Percentiles rank a stretch among this genome's conserved stretches.
Conservation (phyloP, 306 rosid species). For the Hippophae gyantsensis region DNA sequence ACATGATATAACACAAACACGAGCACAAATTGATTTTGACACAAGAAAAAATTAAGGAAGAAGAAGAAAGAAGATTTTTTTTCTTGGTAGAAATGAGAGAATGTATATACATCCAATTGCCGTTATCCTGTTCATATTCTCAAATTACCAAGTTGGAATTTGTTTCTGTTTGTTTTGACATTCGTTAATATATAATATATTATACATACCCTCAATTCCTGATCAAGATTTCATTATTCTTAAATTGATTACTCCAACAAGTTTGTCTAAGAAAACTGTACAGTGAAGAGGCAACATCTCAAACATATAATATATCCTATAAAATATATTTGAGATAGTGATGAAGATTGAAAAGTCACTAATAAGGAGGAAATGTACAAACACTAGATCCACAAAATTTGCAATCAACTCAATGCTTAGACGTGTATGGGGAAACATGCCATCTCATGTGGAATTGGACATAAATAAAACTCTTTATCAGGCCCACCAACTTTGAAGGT, state of each 20-base stretch:
- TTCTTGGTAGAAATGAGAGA: constrained; percentile 27
- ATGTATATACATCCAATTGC: constrained; percentile 5
- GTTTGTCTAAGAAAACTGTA: constrained; percentile 29
- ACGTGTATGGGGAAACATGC: constrained; percentile 40
- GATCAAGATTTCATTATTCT: neutral
- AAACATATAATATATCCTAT: constrained; percentile 29
- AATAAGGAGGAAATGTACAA: neutral
- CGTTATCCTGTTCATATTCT: constrained; percentile 2
- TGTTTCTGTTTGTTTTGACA: too few relatives aligned
- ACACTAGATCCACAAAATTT: constrained; percentile 43
- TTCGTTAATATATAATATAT: too few relatives aligned
- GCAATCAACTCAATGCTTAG: constrained; percentile 19
- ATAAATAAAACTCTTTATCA: constrained; percentile 20
- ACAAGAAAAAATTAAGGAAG: too few relatives aligned
- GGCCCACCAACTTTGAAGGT: constrained; percentile 12
- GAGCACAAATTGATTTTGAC: too few relatives aligned
- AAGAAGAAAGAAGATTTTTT: neutral
- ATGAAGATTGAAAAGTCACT: too few relatives aligned
- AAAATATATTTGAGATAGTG: neutral
- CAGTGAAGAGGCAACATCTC: constrained; percentile 25
- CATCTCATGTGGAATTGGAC: constrained; percentile 23
- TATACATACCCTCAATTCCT: too few relatives aligned
- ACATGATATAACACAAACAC: too few relatives aligned
- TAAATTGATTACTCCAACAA: constrained; percentile 28
- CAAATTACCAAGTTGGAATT: too few relatives aligned